Evolutionary conservation across 139 green algal species (phyloP), one percentile per base, ranked within the genome.

Genomic region (Asterochloris sp.): DNA sequence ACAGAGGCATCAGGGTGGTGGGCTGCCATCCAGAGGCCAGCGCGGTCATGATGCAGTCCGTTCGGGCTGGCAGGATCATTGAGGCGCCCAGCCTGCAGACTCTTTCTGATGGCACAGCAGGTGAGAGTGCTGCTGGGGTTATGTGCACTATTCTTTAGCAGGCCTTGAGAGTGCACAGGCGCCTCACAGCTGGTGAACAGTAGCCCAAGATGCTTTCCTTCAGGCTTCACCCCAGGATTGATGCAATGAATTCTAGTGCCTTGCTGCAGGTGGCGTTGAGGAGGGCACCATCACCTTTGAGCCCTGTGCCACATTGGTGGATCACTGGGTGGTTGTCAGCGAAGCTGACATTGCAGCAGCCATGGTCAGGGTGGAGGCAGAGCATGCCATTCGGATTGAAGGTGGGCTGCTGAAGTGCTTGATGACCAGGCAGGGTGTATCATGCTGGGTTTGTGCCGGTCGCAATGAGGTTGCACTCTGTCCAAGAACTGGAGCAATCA

Each of bases 311-410:
- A 27, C 82, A 17, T 86, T 85, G 23, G 91, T 94, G 62, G 91
- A 95, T 73, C 67, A 90, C 62, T 93, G 91, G 88, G 83, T 92
- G 29, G 76, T 61, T 0, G 87, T 91, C 4, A 78, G 23, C 0
- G 91, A 95, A 82, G 54, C 80, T 21, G 89, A 95, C 85, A 94
- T 94, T 38, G 88, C 89, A 15, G 76, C 82, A 23, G 91, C 89
- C 12, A 82, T 93, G 82, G 67, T 92, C 10, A 86, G 80, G 16
- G 75, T 89, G 62, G 54, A 84, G 23, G 79, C 89, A 47, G 85
- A 90, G 60, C 10, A 62, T 14, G 82, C 76, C 71, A 86, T 90
- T 77, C 78, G 83, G 26, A 83, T 95, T 13, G 91, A 95, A 73
- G 91, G 90, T 82, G 82, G 16, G 19, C 66, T 78, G 21, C 19